These are phyloP conservation scores for Diversispora epigaea DNA, from an alignment of 192 early-diverging fungal genomes.

Conservation along the genomic window DNA sequence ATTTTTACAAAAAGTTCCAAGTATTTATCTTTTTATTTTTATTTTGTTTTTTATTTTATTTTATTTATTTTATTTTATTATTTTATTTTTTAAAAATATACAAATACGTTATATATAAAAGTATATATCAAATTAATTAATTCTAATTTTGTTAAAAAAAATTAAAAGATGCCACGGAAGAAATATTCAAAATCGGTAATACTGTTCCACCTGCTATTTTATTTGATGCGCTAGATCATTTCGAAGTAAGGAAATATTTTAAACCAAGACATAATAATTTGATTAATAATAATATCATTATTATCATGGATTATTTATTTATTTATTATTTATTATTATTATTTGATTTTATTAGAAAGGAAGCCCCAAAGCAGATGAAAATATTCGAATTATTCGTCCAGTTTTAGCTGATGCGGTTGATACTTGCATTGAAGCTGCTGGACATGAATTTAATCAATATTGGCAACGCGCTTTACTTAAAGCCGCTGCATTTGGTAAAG, in stretches of 20 bases:
- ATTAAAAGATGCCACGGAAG: slow-evolving; percentile 62
- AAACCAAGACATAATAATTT: slow-evolving; percentile 21
- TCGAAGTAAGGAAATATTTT: slow-evolving; percentile 54
- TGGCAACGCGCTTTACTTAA: slow-evolving; percentile 83
- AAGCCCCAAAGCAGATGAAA: slow-evolving; percentile 92
- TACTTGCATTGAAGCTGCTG: slow-evolving; percentile 88
- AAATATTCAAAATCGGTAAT: slow-evolving; percentile 93
- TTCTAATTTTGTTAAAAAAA: background rate
- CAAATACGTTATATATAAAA: slow-evolving; percentile 25
- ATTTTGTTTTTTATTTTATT: background rate
- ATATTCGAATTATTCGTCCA: slow-evolving; percentile 80
- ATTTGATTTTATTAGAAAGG: slow-evolving; percentile 46
- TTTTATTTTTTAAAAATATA: too few species aligned
- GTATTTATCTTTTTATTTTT: slow-evolving; percentile 43
- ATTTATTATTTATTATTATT: slow-evolving; percentile 42
- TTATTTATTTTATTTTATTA: too few species aligned
- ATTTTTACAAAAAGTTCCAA: slow-evolving; percentile 85
- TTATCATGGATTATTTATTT: too few species aligned
- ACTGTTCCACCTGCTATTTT: slow-evolving; percentile 91
- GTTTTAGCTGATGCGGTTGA: slow-evolving; percentile 87
- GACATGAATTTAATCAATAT: slow-evolving; percentile 74
- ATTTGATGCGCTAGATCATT: slow-evolving; percentile 76
- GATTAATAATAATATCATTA: background rate
- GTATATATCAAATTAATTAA: slow-evolving; percentile 32
- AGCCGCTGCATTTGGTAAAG: slow-evolving; percentile 92